Evolutionary conservation across 306 rosid species (phyloP), one percentile per base, ranked within the genome.

Genomic region (Dryas alaskensis): DNA sequence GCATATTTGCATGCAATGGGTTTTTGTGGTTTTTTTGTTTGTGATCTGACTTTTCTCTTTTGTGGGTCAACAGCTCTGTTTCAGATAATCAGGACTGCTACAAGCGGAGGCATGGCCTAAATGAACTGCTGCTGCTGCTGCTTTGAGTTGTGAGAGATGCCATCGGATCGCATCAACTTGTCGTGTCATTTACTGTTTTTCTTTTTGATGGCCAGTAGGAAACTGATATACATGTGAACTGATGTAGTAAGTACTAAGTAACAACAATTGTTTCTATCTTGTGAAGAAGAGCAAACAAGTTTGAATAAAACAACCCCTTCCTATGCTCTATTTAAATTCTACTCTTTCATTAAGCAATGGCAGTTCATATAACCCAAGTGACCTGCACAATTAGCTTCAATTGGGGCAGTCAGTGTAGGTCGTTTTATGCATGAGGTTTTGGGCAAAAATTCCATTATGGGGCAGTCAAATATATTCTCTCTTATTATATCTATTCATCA

Each of bases 81-180:
- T 81, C 98, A 92, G 92, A 90, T 92, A 79, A 92, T 92, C 89
- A 88, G 98, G 88, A 92, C 96, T 72, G 98, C 98, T 74, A 81
- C 96, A 2, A 87, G 90, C 57, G 96, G 98, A 78, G 98, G 96
- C 88, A 81, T 90, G 98, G 98, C 90, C 39, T 92, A 81, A 82
- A 77, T 73, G 73, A 72, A 49, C 60, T 47, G 51, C 22, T 31
- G 73, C 58, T 5, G 69, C 57, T 9, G 49, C 10, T 62, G 76
- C 44, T 27, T 60, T 16, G 43, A 9, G 61, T 61, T 74, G 59
- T 63, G 67, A 77, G 81, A 37, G 69, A 65, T 78, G 67, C 63
- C 78, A 48, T 12, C 11, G 8, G 57, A 27, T 13, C 2, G 44
- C 72, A 11, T 10, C 4, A 44, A 59, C 55, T 13, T 7, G 60